A percentile compares a stretch with the other conserved stretches of the same genome.
Conservation (phyloP, 345 rosid genomes). For the Clarkia xantiana region DNA sequence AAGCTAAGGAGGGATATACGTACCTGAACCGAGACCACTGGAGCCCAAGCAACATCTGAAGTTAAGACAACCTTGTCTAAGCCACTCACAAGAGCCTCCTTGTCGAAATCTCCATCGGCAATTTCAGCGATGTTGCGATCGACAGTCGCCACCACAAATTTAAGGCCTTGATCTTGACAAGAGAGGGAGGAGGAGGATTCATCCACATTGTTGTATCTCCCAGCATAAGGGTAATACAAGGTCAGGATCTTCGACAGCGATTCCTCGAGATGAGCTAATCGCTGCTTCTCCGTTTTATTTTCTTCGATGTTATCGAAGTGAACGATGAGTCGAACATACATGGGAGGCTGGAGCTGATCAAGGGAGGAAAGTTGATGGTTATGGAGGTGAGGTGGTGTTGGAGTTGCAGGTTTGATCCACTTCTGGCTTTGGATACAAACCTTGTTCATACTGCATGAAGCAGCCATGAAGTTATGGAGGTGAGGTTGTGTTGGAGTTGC, state of each 20-base stretch:
- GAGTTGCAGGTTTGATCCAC: not conserved
- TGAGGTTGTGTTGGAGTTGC: not conserved
- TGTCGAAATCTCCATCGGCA: not conserved
- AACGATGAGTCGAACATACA: constrained; percentile 9
- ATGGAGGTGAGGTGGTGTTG: not conserved
- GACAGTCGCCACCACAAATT: constrained; percentile 4
- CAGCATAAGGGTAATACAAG: constrained; percentile 1
- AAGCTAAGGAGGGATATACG: not conserved
- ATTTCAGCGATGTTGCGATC: constrained; percentile 2
- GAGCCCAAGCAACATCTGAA: not conserved
- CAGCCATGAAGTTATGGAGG: not conserved
- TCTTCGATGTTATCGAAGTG: constrained; percentile 15
- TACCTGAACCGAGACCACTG: constrained; percentile 1
- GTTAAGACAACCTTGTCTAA: no score
- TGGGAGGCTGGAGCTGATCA: constrained; percentile 4
- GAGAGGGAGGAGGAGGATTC: not conserved
- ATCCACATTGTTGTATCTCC: not conserved
- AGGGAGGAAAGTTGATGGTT: not conserved
- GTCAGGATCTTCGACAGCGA: constrained; percentile 4
- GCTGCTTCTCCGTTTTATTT: constrained; percentile 4
- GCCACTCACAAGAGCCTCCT: not conserved
- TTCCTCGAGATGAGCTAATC: constrained; percentile 1
- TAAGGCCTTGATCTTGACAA: constrained; percentile 5
- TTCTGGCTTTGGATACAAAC: not conserved
- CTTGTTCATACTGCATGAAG: no score